phyloP scores from a whole-genome alignment of 2,329 filamentous ascomycete genomes.

The Sarocladiaceae sp. region DNA sequence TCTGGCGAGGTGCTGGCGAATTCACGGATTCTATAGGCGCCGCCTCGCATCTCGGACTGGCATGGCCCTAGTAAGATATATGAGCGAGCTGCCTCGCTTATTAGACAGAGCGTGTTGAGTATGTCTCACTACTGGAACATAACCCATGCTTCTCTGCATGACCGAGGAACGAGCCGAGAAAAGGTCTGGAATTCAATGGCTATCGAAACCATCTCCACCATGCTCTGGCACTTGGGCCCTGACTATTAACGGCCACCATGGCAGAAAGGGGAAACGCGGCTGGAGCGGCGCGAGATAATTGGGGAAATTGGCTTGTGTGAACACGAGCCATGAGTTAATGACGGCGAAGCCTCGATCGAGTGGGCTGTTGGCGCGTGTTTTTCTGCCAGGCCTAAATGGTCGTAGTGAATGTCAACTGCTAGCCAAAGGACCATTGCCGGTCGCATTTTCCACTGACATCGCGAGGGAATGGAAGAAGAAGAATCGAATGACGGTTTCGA shows the following conservation, averaged over 20 bases:
- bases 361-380: background rate
- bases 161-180: conserved; percentile 1
- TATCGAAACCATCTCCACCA: background rate
- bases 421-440: too few relatives aligned
- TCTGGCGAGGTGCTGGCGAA: too few relatives aligned
- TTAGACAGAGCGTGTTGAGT: background rate
- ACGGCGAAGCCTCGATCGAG: background rate
- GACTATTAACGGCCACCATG: conserved; percentile 9
- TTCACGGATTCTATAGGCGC: too few relatives aligned
- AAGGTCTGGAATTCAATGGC: conserved; percentile 4
- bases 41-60: too few relatives aligned
- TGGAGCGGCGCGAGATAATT: conserved; percentile 2
- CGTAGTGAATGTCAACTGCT: too few relatives aligned
- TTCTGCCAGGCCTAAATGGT: too few relatives aligned
- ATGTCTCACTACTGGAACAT: background rate
- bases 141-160: background rate
- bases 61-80: too few relatives aligned
- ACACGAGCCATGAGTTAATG: background rate
- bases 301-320: conserved; percentile 7
- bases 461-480: background rate
- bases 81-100: too few relatives aligned
- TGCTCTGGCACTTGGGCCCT: conserved; percentile 7
- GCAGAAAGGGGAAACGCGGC: background rate
- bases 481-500: background rate
- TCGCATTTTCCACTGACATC: background rate